These are phyloP conservation scores for Phlyctochytrium arcticum DNA, from an alignment of 192 early-diverging fungal genomes.

Conservation along the genomic window DNA sequence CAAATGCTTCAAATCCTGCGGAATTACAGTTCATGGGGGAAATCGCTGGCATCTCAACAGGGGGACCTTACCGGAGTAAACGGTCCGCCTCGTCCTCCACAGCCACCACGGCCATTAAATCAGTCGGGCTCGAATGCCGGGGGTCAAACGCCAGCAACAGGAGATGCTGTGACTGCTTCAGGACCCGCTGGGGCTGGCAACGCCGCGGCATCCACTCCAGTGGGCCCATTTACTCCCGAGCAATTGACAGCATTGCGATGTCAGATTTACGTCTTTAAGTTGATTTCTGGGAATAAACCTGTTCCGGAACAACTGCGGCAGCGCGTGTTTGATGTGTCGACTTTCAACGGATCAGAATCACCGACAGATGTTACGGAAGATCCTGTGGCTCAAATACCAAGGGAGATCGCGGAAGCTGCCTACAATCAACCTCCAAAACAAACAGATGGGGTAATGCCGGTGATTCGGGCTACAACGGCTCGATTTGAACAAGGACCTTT, in stretches of 20 bases:
- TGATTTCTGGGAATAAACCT: constrained; percentile 73
- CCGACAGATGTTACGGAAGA: constrained; percentile 30
- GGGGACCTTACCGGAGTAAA: no score
- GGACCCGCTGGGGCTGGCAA: background rate
- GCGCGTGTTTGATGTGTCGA: constrained; percentile 54
- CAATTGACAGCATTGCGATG: constrained; percentile 68
- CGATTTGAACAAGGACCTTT: constrained; percentile 21
- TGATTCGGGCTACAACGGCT: background rate
- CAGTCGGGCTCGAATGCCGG: no score
- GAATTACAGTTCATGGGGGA: constrained; percentile 29
- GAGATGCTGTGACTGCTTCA: background rate
- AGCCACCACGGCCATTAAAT: background rate
- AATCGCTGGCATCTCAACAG: constrained; percentile 1
- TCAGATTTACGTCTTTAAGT: constrained; percentile 84
- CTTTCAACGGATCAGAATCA: constrained; percentile 29
- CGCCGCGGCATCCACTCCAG: background rate
- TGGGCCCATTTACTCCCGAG: constrained; percentile 36
- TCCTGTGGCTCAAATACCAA: constrained; percentile 37
- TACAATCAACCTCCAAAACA: constrained; percentile 22
- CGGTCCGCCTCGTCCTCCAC: no score
- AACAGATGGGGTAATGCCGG: constrained; percentile 3
- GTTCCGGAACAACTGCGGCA: constrained; percentile 69
- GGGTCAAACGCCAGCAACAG: background rate
- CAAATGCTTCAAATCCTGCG: constrained; percentile 59
- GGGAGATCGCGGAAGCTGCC: constrained; percentile 55